Conservation (phyloP, 139 green algal species). For the Asterochloris sp. region DNA sequence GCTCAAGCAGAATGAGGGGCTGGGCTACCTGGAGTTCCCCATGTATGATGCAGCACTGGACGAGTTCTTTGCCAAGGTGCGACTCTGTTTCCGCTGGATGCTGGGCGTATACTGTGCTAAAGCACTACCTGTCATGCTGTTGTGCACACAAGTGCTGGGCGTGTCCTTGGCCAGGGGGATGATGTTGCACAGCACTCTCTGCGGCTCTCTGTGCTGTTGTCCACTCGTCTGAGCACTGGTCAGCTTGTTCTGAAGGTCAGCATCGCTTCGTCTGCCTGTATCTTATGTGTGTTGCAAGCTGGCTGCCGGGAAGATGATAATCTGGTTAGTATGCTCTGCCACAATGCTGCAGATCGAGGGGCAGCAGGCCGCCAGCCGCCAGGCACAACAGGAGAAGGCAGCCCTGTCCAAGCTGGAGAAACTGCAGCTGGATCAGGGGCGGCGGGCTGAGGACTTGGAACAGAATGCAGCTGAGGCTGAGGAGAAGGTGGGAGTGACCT, state of each 20-base stretch:
- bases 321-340: no score
- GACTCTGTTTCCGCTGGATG: neutral
- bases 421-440: slow-evolving; percentile 64
- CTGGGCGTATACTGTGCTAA: neutral
- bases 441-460: slow-evolving; percentile 60
- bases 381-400: slow-evolving; percentile 47
- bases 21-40: slow-evolving; percentile 48
- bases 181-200: no score
- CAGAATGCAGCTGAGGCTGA: slow-evolving; percentile 56
- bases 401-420: slow-evolving; percentile 77
- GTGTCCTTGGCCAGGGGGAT: no score
- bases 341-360: slow-evolving; percentile 52
- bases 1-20: slow-evolving; percentile 54
- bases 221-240: no score
- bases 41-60: slow-evolving; percentile 89
- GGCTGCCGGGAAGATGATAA: no score
- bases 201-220: no score
- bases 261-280: no score
- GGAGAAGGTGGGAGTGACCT: slow-evolving; percentile 20
- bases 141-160: no score
- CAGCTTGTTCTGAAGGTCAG: no score
- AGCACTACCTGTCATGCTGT: neutral
- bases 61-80: slow-evolving; percentile 87
- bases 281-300: no score
- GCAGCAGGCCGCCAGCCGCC: slow-evolving; percentile 57